Conservation (phyloP, 2,329 filamentous ascomycete species). For the Tolypocladium capitatum region DNA sequence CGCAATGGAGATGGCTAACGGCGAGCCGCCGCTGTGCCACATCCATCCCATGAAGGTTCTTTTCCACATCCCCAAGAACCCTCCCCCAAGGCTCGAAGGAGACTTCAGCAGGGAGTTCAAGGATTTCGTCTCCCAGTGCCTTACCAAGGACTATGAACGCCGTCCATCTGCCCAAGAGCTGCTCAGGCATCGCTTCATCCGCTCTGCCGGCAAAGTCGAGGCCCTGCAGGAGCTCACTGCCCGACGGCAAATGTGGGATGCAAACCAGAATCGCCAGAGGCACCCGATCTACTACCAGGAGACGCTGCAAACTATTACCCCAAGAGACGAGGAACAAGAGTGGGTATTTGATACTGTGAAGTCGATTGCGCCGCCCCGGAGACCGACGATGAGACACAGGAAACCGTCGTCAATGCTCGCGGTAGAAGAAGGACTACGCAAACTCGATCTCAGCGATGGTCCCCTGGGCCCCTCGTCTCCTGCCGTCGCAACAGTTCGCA, state of each 20-base stretch:
- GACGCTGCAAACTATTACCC: constrained; percentile 61
- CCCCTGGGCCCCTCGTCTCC: constrained; percentile 45
- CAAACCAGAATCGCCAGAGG: constrained; percentile 51
- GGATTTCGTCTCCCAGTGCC: constrained; percentile 80
- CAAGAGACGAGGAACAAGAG: constrained; percentile 60
- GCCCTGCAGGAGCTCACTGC: constrained; percentile 76
- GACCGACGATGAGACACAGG: constrained; percentile 35
- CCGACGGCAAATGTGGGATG: constrained; percentile 71
- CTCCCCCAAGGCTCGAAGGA: constrained; percentile 73
- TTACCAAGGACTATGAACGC: constrained; percentile 82
- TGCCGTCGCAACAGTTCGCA: constrained; percentile 41
- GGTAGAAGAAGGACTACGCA: constrained; percentile 47
- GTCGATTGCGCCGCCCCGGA: constrained; percentile 45
- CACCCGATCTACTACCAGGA: constrained; percentile 87
- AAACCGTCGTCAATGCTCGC: constrained; percentile 44
- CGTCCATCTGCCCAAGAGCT: constrained; percentile 78
- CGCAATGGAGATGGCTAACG: constrained; percentile 76
- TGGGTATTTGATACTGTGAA: constrained; percentile 96
- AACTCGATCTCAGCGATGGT: constrained; percentile 47
- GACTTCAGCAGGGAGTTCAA: constrained; percentile 83
- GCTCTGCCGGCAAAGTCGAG: constrained; percentile 76
- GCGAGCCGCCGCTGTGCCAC: constrained; percentile 75
- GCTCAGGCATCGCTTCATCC: constrained; percentile 77
- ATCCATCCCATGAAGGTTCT: constrained; percentile 91
- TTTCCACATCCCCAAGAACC: constrained; percentile 80